Base-by-base conservation (phyloP, 768 basidiomycete species). In the Calocybe cyanea region DNA sequence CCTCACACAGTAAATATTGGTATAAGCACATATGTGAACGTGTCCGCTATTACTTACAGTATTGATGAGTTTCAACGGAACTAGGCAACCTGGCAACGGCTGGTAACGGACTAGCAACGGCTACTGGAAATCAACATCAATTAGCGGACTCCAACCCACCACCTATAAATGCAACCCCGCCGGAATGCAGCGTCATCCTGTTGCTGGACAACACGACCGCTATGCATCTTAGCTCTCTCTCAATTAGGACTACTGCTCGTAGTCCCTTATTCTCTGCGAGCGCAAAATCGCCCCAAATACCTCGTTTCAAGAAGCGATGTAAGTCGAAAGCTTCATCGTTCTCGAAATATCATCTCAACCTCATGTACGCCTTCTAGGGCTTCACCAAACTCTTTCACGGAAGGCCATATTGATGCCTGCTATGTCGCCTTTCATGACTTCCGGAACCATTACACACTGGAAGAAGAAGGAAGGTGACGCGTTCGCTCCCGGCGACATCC, bases 361-460 rank as follows among this genome's bases (percentile, higher is more conserved):
- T 31, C 28, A 35, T 28, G 25, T 24, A n/a, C 32, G 14, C 43
- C 20, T 28, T 39, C 18, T 39, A 71, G 69, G 61, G 57, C 48
- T 69, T 42, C 67, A 69, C 51, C 57, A 59, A 23, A 67, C 67
- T n/a, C 43, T 60, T 44, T 51, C 53, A 31, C 56, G 64, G 42
- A 63, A 68, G 38, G 66, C 64, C 11, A 74, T 72, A 24, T 57
- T 69, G 53, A 92, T 92, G 87, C 90, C 91, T 24, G 86, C 87
- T 43, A 85, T 93, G 85, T 89, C 84, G 7, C 88, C 87, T n/a
- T 85, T 87, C 18, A 88, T 92, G 83, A 89, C 85, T 1, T 83
- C 87, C 60, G 90, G 89, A 21, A 87, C 83, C 0, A 83, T 93
- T 46, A 70, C 83, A 9, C 73, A 71, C 4, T 92, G 91, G 88